Evolutionary conservation across 768 basidiomycete species (phyloP).

Genomic region (Lentinula sp.): DNA sequence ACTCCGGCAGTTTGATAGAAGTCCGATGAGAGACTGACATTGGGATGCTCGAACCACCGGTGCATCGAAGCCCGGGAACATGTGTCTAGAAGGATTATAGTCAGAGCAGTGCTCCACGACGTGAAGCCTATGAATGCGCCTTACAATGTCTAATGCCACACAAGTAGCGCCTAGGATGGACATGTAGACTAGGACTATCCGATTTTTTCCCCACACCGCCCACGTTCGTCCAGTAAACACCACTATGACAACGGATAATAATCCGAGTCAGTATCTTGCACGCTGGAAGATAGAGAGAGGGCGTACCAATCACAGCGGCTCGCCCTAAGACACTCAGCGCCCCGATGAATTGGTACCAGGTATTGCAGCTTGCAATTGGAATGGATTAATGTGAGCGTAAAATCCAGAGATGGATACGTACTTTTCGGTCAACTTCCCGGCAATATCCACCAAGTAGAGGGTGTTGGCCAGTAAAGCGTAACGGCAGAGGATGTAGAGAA

Average conservation of each 20-base stretch:
- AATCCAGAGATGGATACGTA: neutral
- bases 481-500: conserved; percentile 27
- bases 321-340: conserved; percentile 24
- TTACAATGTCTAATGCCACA: conserved; percentile 18
- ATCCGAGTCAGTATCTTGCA: neutral
- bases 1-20: neutral
- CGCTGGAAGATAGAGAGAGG: neutral
- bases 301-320: conserved; percentile 20
- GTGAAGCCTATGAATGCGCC: neutral
- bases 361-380: conserved; percentile 16
- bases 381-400: neutral
- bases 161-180: conserved; percentile 14
- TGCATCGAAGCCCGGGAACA: conserved; percentile 14
- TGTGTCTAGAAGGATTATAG: conserved; percentile 9
- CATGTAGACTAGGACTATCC: conserved; percentile 13
- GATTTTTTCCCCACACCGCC: conserved; percentile 15
- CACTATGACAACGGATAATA: neutral
- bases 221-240: conserved; percentile 14
- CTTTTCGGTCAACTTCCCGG: conserved; percentile 11
- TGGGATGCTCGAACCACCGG: conserved; percentile 13
- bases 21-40: conserved; percentile 7
- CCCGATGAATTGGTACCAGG: conserved; percentile 20
- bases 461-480: conserved; percentile 28
- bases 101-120: neutral
- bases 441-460: conserved; percentile 23